Percentiles rank a stretch among this genome's conserved stretches.
These are phyloP conservation scores for Kodamaea sp. DNA, from an alignment of 1,139 yeast species.

Conservation along the genomic window DNA sequence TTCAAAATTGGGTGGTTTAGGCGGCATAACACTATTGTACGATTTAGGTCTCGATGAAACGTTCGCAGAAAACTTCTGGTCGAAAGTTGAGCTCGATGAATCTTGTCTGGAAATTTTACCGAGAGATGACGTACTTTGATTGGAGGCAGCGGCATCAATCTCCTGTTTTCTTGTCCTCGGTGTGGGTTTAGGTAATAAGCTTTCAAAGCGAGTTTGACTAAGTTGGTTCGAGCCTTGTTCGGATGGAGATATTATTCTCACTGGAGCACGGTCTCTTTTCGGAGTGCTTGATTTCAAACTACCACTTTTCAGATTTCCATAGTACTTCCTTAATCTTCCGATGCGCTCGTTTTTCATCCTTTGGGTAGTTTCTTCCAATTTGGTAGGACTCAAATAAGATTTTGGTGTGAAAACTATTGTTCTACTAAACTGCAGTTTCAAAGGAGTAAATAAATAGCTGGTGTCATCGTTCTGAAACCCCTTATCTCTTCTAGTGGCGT, in stretches of 20 bases:
- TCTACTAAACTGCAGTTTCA: conserved; percentile 26
- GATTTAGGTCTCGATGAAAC: conserved; percentile 1
- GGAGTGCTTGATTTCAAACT: no score
- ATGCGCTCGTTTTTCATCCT: conserved; percentile 36
- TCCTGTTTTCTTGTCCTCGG: background rate
- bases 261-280: no score
- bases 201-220: background rate
- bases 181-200: conserved; percentile 3
- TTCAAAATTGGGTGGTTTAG: conserved; percentile 34
- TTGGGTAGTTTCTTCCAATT: conserved; percentile 42
- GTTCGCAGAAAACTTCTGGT: no score
- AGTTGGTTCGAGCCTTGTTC: background rate
- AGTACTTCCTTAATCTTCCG: conserved; percentile 37
- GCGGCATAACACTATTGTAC: conserved; percentile 23
- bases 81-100: no score
- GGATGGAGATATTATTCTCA: conserved; percentile 5
- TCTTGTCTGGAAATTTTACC: no score
- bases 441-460: conserved; percentile 37
- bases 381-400: conserved; percentile 36
- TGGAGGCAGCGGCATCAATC: no score
- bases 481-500: background rate
- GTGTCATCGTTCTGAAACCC: conserved; percentile 11
- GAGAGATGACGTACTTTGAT: no score
- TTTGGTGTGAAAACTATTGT: conserved; percentile 21
- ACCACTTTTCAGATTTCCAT: conserved; percentile 32